These are phyloP conservation scores for Starmerella tilneyi DNA, from an alignment of 805 yeast genomes.

Conservation along the genomic window DNA sequence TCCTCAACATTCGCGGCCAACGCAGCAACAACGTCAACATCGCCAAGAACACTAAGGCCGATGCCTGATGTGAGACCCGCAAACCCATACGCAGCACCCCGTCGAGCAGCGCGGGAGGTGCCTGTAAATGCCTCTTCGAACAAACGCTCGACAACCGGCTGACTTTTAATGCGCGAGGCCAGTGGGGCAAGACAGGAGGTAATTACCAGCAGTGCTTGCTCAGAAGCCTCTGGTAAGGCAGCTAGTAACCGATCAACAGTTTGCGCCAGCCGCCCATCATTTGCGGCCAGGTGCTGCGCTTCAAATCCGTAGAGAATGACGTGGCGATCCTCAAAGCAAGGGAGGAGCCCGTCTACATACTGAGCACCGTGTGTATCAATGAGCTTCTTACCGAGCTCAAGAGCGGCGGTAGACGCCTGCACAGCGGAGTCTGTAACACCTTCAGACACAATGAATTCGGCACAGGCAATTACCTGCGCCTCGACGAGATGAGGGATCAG, in stretches of 20 bases:
- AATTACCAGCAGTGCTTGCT: slow-evolving; percentile 49
- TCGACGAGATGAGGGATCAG: slow-evolving; percentile 40
- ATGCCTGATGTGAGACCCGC: slow-evolving; percentile 88
- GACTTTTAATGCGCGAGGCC: slow-evolving; percentile 35
- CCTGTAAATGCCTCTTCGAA: slow-evolving; percentile 52
- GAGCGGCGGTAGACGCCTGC: slow-evolving; percentile 42
- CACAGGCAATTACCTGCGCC: slow-evolving; percentile 18
- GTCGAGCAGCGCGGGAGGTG: slow-evolving; percentile 39
- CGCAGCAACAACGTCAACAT: slow-evolving; percentile 64
- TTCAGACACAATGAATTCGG: slow-evolving; percentile 39
- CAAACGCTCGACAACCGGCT: slow-evolving; percentile 46
- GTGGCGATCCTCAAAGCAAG: slow-evolving; percentile 56
- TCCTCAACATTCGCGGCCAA: slow-evolving; percentile 80
- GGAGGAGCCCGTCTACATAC: slow-evolving; percentile 63
- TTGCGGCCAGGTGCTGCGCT: slow-evolving; percentile 65
- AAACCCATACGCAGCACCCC: slow-evolving; percentile 94
- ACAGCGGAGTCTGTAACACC: slow-evolving; percentile 65
- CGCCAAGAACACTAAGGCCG: slow-evolving; percentile 68
- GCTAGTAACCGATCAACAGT: slow-evolving; percentile 60
- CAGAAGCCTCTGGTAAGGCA: slow-evolving; percentile 79
- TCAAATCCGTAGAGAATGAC: slow-evolving; percentile 84
- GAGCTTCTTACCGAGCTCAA: slow-evolving; percentile 76
- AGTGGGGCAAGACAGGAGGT: slow-evolving; percentile 80
- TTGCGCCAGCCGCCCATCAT: slow-evolving; percentile 52
- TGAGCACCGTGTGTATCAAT: slow-evolving; percentile 55